Evolutionary conservation across 495 filamentous ascomycete genomes (phyloP), one percentile per base, ranked within the genome.

Genomic region (Diplogelasinospora grovesii): DNA sequence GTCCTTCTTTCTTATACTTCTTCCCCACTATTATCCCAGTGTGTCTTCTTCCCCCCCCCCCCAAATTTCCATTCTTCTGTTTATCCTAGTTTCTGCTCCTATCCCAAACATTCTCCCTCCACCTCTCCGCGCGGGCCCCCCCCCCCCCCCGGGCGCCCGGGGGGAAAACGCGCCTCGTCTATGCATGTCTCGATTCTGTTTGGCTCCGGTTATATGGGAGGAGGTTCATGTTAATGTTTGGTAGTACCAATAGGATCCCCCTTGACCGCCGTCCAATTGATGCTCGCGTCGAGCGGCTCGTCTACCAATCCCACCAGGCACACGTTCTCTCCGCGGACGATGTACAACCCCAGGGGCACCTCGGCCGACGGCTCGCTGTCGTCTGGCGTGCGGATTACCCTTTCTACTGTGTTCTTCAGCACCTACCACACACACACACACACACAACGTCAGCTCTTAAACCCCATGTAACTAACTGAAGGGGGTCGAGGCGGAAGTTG

Each of bases 291-390:
- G 30, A 95, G 69, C 45, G 83, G 73, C 59, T 94, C 90, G 61
- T 97, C 86, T 11, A 98, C 79, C 31, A 92, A 71, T 5, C 92
- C 92, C 28, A 88, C 86, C 11, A 92, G 63, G n/a, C 83, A 88
- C 36, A 98, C 92, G 58, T 89, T 95, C 51, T 97, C 93, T 13
- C 92, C 92, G 45, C 93, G 79, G 38, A 98, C 83, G 30, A 98
- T 63, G 54, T 98, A 97, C 10, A 97, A 66, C 0, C 92, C 92
- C 55, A 95, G 81, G 19, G 81, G 77, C 21, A 89, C 80, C 59
- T 94, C 79, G 23, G 79, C 75, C 43, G 86, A 93, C 0, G 81
- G 76, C 46, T 94, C 87, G 26, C 75, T 73, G 50, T 94, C 87
- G 43, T 96, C 89, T 29, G 75, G 71, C 1, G 81, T 80, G 42